These are phyloP conservation scores for Ascochyta clinopodiicola DNA, from an alignment of 2,329 filamentous ascomycete species.

Conservation along the genomic window DNA sequence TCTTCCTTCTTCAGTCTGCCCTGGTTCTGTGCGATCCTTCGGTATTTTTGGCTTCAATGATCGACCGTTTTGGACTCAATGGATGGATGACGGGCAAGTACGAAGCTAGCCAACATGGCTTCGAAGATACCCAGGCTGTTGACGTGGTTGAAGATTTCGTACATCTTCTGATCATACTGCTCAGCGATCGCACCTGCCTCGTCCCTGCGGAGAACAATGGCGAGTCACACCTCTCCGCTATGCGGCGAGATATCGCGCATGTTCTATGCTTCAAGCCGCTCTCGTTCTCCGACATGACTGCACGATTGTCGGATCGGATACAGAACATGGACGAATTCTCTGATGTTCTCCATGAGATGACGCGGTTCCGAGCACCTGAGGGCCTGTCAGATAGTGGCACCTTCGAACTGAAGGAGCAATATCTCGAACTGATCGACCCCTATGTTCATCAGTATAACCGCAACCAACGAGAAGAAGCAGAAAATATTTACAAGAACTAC, in stretches of 20 bases:
- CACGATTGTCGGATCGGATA: conserved; percentile 85
- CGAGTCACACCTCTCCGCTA: conserved; percentile 70
- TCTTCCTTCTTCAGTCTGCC: conserved; percentile 91
- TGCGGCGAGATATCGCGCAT: conserved; percentile 90
- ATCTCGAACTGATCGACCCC: conserved; percentile 87
- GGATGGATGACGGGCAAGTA: conserved; percentile 88
- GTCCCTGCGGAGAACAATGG: conserved; percentile 71
- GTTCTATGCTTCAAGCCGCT: conserved; percentile 95
- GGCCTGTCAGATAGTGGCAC: conserved; percentile 91
- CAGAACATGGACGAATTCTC: conserved; percentile 90
- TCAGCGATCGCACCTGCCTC: conserved; percentile 87
- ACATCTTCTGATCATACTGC: conserved; percentile 86
- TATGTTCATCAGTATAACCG: conserved; percentile 97
- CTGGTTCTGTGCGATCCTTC: conserved; percentile 84
- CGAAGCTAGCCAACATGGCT: conserved; percentile 66
- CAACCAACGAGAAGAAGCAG: conserved; percentile 95
- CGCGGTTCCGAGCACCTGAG: conserved; percentile 87
- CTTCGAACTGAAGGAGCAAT: conserved; percentile 88
- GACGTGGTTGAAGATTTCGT: conserved; percentile 97
- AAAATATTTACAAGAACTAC: conserved; percentile 84
- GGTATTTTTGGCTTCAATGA: conserved; percentile 83
- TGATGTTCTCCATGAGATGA: conserved; percentile 82
- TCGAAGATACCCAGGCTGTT: conserved; percentile 86
- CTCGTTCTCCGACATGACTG: conserved; percentile 89
- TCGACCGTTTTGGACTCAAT: conserved; percentile 89